These are phyloP conservation scores for Phellinidium pouzarii DNA, from an alignment of 1,284 basidiomycete genomes.

Conservation along the genomic window DNA sequence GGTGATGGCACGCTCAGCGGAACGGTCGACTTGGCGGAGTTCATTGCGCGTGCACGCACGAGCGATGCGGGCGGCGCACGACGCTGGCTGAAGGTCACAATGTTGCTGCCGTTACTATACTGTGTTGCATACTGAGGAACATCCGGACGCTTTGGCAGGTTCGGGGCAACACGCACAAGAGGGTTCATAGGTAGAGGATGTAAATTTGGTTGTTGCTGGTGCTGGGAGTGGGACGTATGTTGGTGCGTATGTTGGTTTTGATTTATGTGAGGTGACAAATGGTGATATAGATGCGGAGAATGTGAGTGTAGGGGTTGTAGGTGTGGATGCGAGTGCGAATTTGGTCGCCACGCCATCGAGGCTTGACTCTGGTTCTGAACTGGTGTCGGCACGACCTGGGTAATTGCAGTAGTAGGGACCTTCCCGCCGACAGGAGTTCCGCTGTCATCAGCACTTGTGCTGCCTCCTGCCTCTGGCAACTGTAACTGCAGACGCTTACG, in stretches of 20 bases:
- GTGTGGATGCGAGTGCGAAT: not conserved
- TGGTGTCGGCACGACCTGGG: conserved; percentile 17
- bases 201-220: conserved; percentile 6
- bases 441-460: conserved; percentile 2
- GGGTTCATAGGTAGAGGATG: conserved; percentile 20
- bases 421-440: conserved; percentile 19
- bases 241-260: too few species aligned
- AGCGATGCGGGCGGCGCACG: conserved; percentile 7
- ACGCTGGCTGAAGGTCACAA: not conserved
- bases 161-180: conserved; percentile 8
- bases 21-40: conserved; percentile 5
- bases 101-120: not conserved
- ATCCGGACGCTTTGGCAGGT: not conserved
- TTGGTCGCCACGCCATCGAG: not conserved
- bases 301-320: too few species aligned
- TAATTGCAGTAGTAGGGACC: conserved; percentile 17
- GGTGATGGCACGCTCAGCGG: not conserved
- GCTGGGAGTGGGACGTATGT: too few species aligned
- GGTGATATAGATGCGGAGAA: too few species aligned
- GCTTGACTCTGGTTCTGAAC: not conserved
- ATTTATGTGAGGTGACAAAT: too few species aligned
- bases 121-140: too few species aligned
- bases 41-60: conserved; percentile 10
- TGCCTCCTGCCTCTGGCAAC: conserved; percentile 3
- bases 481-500: conserved; percentile 27